These are phyloP conservation scores for Thermoascus crustaceus DNA, from an alignment of 2,329 filamentous ascomycete species.

Conservation along the genomic window DNA sequence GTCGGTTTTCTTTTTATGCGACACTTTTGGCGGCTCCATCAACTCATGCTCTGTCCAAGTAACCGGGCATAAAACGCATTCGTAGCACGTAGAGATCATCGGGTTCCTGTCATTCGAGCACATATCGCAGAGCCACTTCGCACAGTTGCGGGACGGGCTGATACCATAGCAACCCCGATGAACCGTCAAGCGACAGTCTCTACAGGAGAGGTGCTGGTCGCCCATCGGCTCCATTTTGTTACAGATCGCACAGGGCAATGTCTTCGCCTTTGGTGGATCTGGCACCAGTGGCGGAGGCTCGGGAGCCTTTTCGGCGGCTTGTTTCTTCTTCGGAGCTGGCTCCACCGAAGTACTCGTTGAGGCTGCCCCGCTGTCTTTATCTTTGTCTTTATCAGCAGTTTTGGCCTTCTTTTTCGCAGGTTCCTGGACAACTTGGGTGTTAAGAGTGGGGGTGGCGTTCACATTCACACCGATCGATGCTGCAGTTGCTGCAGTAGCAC, in stretches of 20 bases:
- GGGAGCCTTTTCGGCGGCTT: constrained; percentile 47
- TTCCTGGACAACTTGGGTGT: constrained; percentile 40
- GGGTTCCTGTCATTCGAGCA: constrained; percentile 91
- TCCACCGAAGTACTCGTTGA: constrained; percentile 37
- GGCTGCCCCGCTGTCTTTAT: constrained; percentile 44
- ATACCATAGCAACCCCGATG: constrained; percentile 93
- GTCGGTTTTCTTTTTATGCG: constrained; percentile 83
- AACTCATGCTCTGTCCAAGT: constrained; percentile 74
- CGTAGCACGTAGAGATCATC: constrained; percentile 85
- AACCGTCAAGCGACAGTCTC: constrained; percentile 82
- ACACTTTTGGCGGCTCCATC: constrained; percentile 69
- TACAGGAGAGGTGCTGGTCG: constrained; percentile 68
- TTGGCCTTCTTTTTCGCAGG: constrained; percentile 56
- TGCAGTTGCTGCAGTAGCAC: constrained; percentile 36
- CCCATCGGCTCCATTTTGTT: constrained; percentile 61
- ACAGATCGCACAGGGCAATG: constrained; percentile 80
- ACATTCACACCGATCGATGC: constrained; percentile 35
- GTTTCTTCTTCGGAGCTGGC: constrained; percentile 54
- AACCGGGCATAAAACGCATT: constrained; percentile 85
- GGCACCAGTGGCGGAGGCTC: constrained; percentile 58
- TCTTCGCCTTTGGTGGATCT: constrained; percentile 68
- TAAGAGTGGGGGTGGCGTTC: constrained; percentile 21
- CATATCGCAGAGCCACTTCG: constrained; percentile 93
- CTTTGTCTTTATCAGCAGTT: constrained; percentile 28
- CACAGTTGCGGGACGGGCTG: constrained; percentile 55